Base-by-base conservation (phyloP, 225 moss, liverwort and hornwort genomes). In the Antitrichia curtipendula region DNA sequence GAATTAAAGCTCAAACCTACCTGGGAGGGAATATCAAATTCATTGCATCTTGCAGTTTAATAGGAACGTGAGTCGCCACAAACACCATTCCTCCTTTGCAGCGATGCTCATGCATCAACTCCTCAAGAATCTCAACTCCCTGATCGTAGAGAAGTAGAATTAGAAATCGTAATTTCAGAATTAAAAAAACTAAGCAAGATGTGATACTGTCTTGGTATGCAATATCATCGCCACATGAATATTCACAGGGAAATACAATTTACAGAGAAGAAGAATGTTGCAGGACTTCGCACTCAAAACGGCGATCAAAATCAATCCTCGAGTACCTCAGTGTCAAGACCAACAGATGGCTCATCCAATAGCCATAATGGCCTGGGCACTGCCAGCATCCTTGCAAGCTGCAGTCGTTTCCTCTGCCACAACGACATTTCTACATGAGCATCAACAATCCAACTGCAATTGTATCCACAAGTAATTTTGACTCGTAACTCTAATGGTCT, bases 311-410 rank as follows among this genome's bases (percentile, higher is more conserved):
- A 32, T 21, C 52, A 71, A 72, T 78, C 53, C 58, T 27, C 56
- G 21, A 56, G 73, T 92, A 97, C 97, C 95, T 96, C 80, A 45
- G 87, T 89, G 86, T 98, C 98, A 45, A 98, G 95, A 57, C 96
- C 98, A 71, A 98, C 98, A 78, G 96, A 96, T 60, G 98, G 96
- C 87, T 98, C 98, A 89, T 97, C 96, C 83, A 98, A 86, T 25
- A 98, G 89, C 98, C 96, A 98, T 41, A 98, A 87, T 84, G 96
- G 98, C 89, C 98, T 93, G 58, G 96, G 96, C 86, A 98, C 90
- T 75, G 96, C 96, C 86, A 98, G 91, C 91, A 97, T 94, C 91
- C 96, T 96, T 81, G 98, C 96, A 81, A 98, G 94, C 90, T 98
- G 96, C 86, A 98, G 71, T 74, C 96, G 90, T 86, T 98, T 98